Conservation (phyloP, 106 monocot genomes). For the Dendrobium catenatum region DNA sequence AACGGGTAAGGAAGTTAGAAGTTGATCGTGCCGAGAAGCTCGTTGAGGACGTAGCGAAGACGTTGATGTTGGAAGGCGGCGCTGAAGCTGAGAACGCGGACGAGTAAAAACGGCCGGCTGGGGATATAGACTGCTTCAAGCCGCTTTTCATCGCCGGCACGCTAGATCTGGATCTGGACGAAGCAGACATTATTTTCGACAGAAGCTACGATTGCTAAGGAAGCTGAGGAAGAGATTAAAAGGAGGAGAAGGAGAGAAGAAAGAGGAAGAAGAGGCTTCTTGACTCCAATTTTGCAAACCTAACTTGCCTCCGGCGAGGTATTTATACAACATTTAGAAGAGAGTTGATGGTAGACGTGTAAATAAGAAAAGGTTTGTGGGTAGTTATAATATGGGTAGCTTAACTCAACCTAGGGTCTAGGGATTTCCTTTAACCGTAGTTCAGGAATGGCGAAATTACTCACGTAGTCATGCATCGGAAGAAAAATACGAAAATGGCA, state of each 20-base stretch:
- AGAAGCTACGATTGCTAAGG: background rate
- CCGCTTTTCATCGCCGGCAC: background rate
- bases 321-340: background rate
- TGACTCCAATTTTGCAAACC: constrained; percentile 6
- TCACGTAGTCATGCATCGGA: background rate
- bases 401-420: background rate
- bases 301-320: constrained; percentile 5
- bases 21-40: constrained; percentile 10
- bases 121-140: constrained; percentile 24
- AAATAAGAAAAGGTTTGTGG: background rate
- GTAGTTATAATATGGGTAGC: background rate
- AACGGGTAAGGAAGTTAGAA: constrained; percentile 21
- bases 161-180: constrained; percentile 5
- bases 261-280: background rate
- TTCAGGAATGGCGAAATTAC: background rate
- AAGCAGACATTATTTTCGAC: background rate
- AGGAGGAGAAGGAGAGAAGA: background rate
- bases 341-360: background rate
- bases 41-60: constrained; percentile 17
- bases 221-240: background rate
- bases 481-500: background rate
- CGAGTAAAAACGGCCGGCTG: constrained; percentile 19
- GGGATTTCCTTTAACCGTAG: background rate
- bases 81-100: background rate
- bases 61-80: constrained; percentile 10